Base-by-base conservation (phyloP, 2,329 filamentous ascomycete species). In the Neofusicoccum ribis region DNA sequence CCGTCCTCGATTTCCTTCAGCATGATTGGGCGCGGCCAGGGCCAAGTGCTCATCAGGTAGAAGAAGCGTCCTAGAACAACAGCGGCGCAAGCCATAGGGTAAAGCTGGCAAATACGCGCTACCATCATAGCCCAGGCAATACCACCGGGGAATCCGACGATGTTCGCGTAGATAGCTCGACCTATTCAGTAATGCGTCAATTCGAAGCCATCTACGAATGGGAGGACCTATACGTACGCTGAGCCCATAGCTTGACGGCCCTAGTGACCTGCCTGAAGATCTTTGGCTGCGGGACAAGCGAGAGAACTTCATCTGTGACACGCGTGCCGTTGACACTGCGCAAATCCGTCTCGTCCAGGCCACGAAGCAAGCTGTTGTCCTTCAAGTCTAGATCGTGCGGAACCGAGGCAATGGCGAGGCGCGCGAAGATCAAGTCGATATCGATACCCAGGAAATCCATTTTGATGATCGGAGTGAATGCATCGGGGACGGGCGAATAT, bases 81-180 rank as follows among this genome's bases (percentile, higher is more conserved):
- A 1, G 93, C 92, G 17, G 91, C 91, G 8, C 92, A 91, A 6
- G 95, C 95, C 74, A 92, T 93, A 14, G 95, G 95, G 72, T 98
- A 99, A 15, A 99, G 85, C 78, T 99, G 95, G 77, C 95, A 98
- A 47, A 98, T 91, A 68, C 95, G 87, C 60, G 95, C 95, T 34
- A 98, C 93, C 73, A 99, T 86, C 91, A 99, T 97, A 12, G 94
- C 95, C 92, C 94, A 99, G 5, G 95, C 95, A 46, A 99, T 93
- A 79, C 95, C 95, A 71, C 95, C 95, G 2, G 95, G 95, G 70
- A 95, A 99, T 31, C 95, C 95, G 78, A 97, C 93, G 68, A 98
- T 93, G 73, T 97, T 97, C 69, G 92, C 92, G 75, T 98, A 98
- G 54, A 98, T 92, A 91, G 60, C 89, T 81, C 84, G 54, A 31